These are phyloP conservation scores for Piloderma croceum DNA, from an alignment of 768 basidiomycete genomes.

Conservation along the genomic window DNA sequence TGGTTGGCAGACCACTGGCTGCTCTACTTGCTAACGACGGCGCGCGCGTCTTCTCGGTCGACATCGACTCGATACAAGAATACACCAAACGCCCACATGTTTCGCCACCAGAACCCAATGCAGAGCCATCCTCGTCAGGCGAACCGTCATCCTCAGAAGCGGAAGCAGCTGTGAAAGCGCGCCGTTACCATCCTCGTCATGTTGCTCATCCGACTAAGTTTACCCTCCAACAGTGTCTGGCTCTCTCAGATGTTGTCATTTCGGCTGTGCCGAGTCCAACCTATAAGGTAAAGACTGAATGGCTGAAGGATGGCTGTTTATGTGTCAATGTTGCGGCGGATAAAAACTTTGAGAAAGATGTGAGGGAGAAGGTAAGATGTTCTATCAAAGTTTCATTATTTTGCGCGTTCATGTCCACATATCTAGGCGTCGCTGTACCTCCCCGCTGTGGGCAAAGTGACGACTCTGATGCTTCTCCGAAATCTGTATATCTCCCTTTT, in stretches of 20 bases:
- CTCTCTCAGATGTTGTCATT: slow-evolving; percentile 86
- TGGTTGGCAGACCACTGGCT: slow-evolving; percentile 94
- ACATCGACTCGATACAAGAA: slow-evolving; percentile 90
- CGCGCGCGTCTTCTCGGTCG: slow-evolving; percentile 89
- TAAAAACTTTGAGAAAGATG: slow-evolving; percentile 93
- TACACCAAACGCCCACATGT: slow-evolving; percentile 3
- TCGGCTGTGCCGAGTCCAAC: slow-evolving; percentile 81
- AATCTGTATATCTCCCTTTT: too few relatives aligned
- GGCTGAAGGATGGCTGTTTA: slow-evolving; percentile 90
- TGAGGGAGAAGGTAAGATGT: slow-evolving; percentile 75
- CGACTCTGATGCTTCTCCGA: slow-evolving; percentile 93
- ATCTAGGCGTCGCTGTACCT: slow-evolving; percentile 86
- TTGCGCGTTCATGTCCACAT: neutral
- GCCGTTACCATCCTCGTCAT: slow-evolving; percentile 79
- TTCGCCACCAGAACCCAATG: neutral
- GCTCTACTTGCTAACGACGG: slow-evolving; percentile 95
- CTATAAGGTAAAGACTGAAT: slow-evolving; percentile 87
- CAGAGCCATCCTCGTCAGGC: slow-evolving; percentile 21
- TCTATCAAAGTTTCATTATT: neutral
- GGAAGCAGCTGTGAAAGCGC: slow-evolving; percentile 30
- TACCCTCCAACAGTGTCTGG: slow-evolving; percentile 75
- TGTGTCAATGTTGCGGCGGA: slow-evolving; percentile 91
- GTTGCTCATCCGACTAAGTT: slow-evolving; percentile 65
- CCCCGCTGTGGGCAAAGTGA: slow-evolving; percentile 96
- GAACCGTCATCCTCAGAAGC: slow-evolving; percentile 93